A percentile compares a stretch with the other conserved stretches of the same genome.
Conservation (phyloP, 352 stramenopile genomes). For the Globisporangium rhizosaccharum region DNA sequence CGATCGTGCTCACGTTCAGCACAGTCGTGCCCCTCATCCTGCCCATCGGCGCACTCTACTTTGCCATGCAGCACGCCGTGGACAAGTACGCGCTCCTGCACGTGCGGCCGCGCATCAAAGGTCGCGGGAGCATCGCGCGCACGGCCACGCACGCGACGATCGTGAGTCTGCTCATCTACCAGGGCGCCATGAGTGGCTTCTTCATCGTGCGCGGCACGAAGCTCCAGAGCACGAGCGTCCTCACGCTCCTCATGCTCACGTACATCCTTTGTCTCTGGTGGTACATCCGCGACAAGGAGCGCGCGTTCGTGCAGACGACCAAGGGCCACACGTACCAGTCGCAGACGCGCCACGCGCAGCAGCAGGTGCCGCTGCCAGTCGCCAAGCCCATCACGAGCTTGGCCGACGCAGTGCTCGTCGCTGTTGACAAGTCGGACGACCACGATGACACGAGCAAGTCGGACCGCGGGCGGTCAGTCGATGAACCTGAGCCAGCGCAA, state of each 20-base stretch:
- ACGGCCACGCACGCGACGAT: slow-evolving; percentile 79
- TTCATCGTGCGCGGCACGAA: slow-evolving; percentile 77
- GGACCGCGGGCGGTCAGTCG: slow-evolving; percentile 3
- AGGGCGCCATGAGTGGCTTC: slow-evolving; percentile 78
- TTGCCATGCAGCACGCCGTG: slow-evolving; percentile 76
- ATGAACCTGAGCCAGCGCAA: slow-evolving; percentile 8
- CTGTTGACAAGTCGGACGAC: slow-evolving; percentile 3
- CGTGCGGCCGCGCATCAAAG: slow-evolving; percentile 80
- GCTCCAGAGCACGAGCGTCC: slow-evolving; percentile 58
- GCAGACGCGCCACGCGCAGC: slow-evolving; percentile 20
- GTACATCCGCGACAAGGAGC: slow-evolving; percentile 85
- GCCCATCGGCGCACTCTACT: slow-evolving; percentile 76
- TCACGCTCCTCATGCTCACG: slow-evolving; percentile 77
- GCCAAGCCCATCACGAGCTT: slow-evolving; percentile 6
- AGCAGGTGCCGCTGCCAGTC: slow-evolving; percentile 5
- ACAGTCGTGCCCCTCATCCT: slow-evolving; percentile 83
- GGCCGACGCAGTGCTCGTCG: slow-evolving; percentile 10
- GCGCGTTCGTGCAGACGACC: slow-evolving; percentile 38
- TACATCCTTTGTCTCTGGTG: slow-evolving; percentile 77
- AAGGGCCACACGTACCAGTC: slow-evolving; percentile 32
- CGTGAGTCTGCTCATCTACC: slow-evolving; percentile 76
- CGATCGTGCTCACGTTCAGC: slow-evolving; percentile 79
- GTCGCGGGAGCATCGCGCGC: slow-evolving; percentile 72
- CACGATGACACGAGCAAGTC: neutral
- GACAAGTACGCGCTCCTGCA: slow-evolving; percentile 83